A percentile compares a stretch with the other conserved stretches of the same genome.
phyloP scores from a whole-genome alignment of 352 stramenopile species.

The Pythium vanterpoolii region DNA sequence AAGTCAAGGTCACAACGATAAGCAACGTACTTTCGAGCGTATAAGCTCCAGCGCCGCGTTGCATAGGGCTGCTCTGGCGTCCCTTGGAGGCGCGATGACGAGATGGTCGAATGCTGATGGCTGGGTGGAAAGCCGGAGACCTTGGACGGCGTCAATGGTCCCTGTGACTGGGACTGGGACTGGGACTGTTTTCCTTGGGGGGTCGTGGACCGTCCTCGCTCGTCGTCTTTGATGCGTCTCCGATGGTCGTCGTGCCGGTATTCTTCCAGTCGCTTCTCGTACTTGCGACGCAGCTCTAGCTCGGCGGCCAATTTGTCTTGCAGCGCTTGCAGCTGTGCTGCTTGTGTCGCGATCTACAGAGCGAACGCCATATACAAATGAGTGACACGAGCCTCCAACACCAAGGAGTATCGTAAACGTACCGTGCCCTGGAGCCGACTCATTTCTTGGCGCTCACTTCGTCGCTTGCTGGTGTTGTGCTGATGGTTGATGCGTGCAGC shows the following conservation, averaged over 20 bases:
- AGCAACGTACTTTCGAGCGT: slow-evolving; percentile 53
- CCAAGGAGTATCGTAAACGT: slow-evolving; percentile 11
- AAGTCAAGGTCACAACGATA: background rate
- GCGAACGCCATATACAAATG: background rate
- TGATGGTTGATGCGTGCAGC: slow-evolving; percentile 50
- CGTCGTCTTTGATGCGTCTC: slow-evolving; percentile 45
- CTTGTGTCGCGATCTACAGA: slow-evolving; percentile 52
- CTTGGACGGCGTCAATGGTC: background rate
- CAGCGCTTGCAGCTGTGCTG: slow-evolving; percentile 56
- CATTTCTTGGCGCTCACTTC: slow-evolving; percentile 60
- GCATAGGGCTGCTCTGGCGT: slow-evolving; percentile 42
- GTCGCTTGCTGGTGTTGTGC: slow-evolving; percentile 34
- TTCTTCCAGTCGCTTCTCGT: slow-evolving; percentile 70
- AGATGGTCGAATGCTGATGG: slow-evolving; percentile 33
- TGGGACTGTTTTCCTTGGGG: slow-evolving; percentile 6
- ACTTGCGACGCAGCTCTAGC: slow-evolving; percentile 67
- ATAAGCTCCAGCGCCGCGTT: slow-evolving; percentile 64
- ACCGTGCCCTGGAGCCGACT: slow-evolving; percentile 60
- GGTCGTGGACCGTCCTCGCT: slow-evolving; percentile 14
- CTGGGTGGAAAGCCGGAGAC: slow-evolving; percentile 17
- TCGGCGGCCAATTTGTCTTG: slow-evolving; percentile 67
- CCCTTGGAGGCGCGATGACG: slow-evolving; percentile 25
- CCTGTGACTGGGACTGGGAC: background rate
- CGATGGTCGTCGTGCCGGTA: slow-evolving; percentile 64
- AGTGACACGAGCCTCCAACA: too few relatives aligned